phyloP scores from a whole-genome alignment of 192 early-diverging fungal genomes.

The Coemansia guatemalensis region DNA sequence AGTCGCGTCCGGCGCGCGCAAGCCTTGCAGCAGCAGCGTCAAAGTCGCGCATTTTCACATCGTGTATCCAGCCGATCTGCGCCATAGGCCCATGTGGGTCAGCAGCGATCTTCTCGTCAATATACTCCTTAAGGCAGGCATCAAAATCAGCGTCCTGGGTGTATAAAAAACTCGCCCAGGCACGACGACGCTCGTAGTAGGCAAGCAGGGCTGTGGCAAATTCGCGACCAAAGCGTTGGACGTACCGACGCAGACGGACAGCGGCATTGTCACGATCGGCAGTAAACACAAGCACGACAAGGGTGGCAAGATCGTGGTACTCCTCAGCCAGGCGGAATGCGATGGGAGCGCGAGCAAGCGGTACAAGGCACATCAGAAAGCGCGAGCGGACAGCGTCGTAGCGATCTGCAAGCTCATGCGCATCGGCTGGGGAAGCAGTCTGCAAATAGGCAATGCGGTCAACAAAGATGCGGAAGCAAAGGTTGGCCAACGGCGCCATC shows the following conservation, averaged over 20 bases:
- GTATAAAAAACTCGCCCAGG: slow-evolving; percentile 45
- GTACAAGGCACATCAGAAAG: slow-evolving; percentile 41
- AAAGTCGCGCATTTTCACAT: slow-evolving; percentile 38
- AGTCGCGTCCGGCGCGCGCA: slow-evolving; percentile 29
- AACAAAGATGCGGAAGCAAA: slow-evolving; percentile 38
- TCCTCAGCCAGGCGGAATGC: slow-evolving; percentile 50
- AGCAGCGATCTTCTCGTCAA: slow-evolving; percentile 14
- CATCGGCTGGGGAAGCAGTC: background rate
- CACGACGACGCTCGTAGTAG: slow-evolving; percentile 47
- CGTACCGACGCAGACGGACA: slow-evolving; percentile 24
- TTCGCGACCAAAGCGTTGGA: slow-evolving; percentile 24
- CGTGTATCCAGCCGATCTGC: slow-evolving; percentile 44
- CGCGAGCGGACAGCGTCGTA: slow-evolving; percentile 35
- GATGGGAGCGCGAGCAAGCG: slow-evolving; percentile 28
- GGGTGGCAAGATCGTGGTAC: slow-evolving; percentile 36
- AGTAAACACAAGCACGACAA: slow-evolving; percentile 38
- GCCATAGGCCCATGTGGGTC: slow-evolving; percentile 16
- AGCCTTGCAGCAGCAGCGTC: slow-evolving; percentile 32
- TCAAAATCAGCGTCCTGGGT: slow-evolving; percentile 19
- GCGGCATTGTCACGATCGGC: slow-evolving; percentile 26
- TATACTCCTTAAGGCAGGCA: slow-evolving; percentile 27
- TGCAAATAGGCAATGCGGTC: slow-evolving; percentile 28
- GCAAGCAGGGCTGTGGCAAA: slow-evolving; percentile 44
- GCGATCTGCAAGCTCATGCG: slow-evolving; percentile 10
- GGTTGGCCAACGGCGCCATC: slow-evolving; percentile 37